A percentile compares a stretch with the other conserved stretches of the same genome.
Conservation (phyloP, 208 protist genomes). For the Balamuthia mandrillaris region DNA sequence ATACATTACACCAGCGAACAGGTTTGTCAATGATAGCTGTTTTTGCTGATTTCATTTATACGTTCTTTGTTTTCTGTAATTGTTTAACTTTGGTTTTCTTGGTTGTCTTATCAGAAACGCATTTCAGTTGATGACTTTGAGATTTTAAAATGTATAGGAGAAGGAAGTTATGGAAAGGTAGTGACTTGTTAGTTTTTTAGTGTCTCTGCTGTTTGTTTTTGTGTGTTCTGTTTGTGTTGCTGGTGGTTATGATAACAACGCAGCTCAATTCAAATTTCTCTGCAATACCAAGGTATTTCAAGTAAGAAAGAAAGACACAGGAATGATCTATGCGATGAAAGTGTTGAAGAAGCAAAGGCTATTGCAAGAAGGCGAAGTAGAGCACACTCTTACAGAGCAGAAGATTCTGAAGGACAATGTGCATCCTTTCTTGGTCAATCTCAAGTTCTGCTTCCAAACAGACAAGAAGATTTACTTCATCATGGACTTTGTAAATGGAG, state of each 20-base stretch:
- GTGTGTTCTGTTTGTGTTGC: not conserved
- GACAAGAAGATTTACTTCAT: conserved; percentile 52
- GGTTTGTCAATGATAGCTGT: not conserved
- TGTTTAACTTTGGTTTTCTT: no score
- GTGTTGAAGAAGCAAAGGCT: conserved; percentile 63
- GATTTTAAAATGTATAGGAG: conserved; percentile 49
- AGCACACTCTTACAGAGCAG: conserved; percentile 55
- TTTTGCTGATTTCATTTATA: not conserved
- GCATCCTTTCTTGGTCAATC: conserved; percentile 68
- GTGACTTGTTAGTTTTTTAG: conserved; percentile 46
- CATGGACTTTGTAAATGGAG: conserved; percentile 71
- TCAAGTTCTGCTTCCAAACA: conserved; percentile 75
- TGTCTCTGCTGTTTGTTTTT: not conserved
- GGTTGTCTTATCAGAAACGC: not conserved
- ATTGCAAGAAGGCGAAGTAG: conserved; percentile 26
- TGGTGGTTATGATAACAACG: not conserved
- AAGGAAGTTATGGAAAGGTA: conserved; percentile 70
- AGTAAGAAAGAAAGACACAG: conserved; percentile 62
- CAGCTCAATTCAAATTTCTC: not conserved
- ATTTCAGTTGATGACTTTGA: conserved; percentile 45
- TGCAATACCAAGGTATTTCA: conserved; percentile 67
- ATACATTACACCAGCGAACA: not conserved
- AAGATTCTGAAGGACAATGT: conserved; percentile 53
- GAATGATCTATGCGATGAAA: conserved; percentile 76
- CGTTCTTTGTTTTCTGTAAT: no score